Percentiles rank a stretch among this genome's conserved stretches.
These are phyloP conservation scores for Eutypa lata DNA, from an alignment of 2,329 filamentous ascomycete genomes.

Conservation along the genomic window DNA sequence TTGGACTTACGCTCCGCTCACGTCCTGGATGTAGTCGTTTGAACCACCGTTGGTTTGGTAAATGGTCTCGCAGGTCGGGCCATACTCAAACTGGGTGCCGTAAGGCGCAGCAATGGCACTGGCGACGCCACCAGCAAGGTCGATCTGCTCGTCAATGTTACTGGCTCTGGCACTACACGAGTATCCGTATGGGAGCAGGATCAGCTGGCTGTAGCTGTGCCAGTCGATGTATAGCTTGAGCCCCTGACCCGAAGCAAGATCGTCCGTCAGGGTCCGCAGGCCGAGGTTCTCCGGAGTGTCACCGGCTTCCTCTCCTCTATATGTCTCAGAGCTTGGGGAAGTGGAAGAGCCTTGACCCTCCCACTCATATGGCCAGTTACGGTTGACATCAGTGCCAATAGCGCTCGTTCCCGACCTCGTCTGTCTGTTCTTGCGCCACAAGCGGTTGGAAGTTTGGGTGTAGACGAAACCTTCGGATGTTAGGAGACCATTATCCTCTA, in stretches of 20 bases:
- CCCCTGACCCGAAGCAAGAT: conserved; percentile 38
- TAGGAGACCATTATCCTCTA: not conserved
- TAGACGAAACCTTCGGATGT: conserved; percentile 43
- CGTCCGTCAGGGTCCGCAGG: conserved; percentile 43
- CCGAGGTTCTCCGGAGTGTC: conserved; percentile 46
- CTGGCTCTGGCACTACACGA: conserved; percentile 42
- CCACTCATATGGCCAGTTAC: conserved; percentile 51
- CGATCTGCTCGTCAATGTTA: conserved; percentile 40
- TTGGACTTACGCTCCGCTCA: conserved; percentile 16
- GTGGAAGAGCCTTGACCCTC: conserved; percentile 40
- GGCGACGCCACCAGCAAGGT: conserved; percentile 33
- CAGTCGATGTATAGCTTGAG: conserved; percentile 58
- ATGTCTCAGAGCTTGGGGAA: conserved; percentile 43
- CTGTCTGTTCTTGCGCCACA: conserved; percentile 54
- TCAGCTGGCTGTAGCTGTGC: conserved; percentile 55
- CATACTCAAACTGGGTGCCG: conserved; percentile 28
- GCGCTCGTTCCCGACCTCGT: conserved; percentile 36
- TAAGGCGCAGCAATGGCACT: conserved; percentile 31
- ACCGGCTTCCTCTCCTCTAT: conserved; percentile 36
- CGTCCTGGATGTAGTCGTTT: conserved; percentile 25
- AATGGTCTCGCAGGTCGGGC: conserved; percentile 30
- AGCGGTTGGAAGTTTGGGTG: conserved; percentile 45
- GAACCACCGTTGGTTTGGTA: conserved; percentile 31
- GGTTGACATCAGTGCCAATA: conserved; percentile 49
- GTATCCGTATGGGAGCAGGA: conserved; percentile 56